Base-by-base conservation (phyloP, 805 yeast species). In the Candida peoriensis region DNA sequence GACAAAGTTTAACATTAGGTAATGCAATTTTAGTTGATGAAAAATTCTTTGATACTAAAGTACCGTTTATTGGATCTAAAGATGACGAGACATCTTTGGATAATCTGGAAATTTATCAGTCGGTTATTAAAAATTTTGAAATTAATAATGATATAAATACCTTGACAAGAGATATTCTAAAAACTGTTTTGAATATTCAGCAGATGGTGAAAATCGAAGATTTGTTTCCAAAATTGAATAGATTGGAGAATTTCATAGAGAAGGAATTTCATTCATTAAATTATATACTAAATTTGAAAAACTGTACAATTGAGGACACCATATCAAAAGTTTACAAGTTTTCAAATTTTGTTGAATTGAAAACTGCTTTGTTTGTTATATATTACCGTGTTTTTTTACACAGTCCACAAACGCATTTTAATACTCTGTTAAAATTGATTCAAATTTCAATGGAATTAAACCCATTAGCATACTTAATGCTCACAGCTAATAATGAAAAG, bases 21-120 rank as follows among this genome's bases (percentile, higher is more conserved):
- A 63, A 63, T 15, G 72, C 76, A 0, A 48, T 67, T 17, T 41
- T 60, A 9, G 64, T 70, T 13, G 49, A 54, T 36, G 51, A 55
- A 1, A 60, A 61, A 9, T 59, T 59, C 30, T 77, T 58, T 47
- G 84, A 78, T 48, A 76, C 84, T 0, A 53, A 61, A 41, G 39
- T 68, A 2, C 85, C 86, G 0, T 20, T 19, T 6, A 17, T 37
- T 5, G 59, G 44, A 18, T 58, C 61, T 32, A 48, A 54, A 11
- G 58, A 61, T 12, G 45, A 43, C 12, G 39, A 32, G 24, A 61
- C 66, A 11, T 69, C 67, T 37, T 48, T 60, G 20, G 39, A 36
- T 0, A 65, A 75, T 42, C 41, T 51, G 11, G 58, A 49, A 1
- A 39, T 76, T 24, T 81, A 76, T 41, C 57, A 56, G 21, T 57